Evolutionary conservation across 352 stramenopile genomes (phyloP).

Genomic region (Pythium volutum): DNA sequence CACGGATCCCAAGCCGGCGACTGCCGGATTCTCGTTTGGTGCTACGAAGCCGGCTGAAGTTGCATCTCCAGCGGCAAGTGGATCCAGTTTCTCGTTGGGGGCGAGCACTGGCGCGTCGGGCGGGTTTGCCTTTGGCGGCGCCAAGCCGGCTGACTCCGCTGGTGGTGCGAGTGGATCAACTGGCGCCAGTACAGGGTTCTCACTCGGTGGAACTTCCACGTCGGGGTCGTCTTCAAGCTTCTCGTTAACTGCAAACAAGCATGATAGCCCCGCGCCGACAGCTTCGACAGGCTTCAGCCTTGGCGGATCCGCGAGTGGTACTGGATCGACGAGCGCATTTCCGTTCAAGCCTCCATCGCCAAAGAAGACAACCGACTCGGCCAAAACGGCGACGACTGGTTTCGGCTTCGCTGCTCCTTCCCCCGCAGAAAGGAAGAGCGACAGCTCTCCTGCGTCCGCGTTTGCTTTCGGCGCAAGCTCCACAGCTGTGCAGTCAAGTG

Average conservation of each 20-base stretch:
- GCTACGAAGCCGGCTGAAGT: conserved; percentile 20
- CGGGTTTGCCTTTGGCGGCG: conserved; percentile 18
- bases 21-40: conserved; percentile 44
- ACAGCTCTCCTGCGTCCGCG: neutral
- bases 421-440: conserved; percentile 18
- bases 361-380: conserved; percentile 25
- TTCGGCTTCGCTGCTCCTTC: conserved; percentile 20
- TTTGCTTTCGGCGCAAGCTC: conserved; percentile 6
- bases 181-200: conserved; percentile 10
- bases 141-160: conserved; percentile 3
- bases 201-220: conserved; percentile 8
- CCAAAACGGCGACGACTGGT: conserved; percentile 9
- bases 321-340: conserved; percentile 11
- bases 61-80: conserved; percentile 19
- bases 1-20: conserved; percentile 13
- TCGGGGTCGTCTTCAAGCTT: conserved; percentile 10
- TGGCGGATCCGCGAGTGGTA: conserved; percentile 5
- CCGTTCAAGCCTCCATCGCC: conserved; percentile 29
- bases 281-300: conserved; percentile 20
- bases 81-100: conserved; percentile 16
- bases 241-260: conserved; percentile 15
- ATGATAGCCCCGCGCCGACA: neutral
- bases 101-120: neutral
- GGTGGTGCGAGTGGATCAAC: neutral
- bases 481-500: neutral